These are phyloP conservation scores for Xerophyta viscosa DNA, from an alignment of 106 monocot species.

Conservation along the genomic window DNA sequence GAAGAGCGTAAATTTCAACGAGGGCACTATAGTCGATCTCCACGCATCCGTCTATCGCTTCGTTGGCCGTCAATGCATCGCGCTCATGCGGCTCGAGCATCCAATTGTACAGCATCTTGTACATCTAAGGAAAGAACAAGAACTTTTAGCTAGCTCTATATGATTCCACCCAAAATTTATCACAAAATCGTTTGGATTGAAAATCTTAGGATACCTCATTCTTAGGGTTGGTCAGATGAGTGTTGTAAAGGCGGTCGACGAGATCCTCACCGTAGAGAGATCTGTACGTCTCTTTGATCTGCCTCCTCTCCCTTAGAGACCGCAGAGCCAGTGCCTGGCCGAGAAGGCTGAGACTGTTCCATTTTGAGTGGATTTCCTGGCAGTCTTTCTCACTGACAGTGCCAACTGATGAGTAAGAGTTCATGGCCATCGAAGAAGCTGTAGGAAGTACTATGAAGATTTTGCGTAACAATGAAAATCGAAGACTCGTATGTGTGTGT, in stretches of 20 bases:
- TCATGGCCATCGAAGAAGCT: too few species aligned
- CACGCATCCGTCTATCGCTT: conserved; percentile 2
- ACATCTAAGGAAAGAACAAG: conserved; percentile 1
- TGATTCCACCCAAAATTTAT: too few species aligned
- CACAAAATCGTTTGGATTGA: too few species aligned
- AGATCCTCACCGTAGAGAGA: conserved; percentile 25
- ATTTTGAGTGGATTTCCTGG: conserved; percentile 21
- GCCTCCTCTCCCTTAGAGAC: conserved; percentile 11
- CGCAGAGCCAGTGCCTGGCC: conserved; percentile 6
- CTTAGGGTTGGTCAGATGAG: not conserved
- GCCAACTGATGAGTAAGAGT: too few species aligned
- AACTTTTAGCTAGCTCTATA: not conserved
- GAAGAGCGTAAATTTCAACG: conserved; percentile 28
- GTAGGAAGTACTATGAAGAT: too few species aligned
- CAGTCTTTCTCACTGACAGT: conserved; percentile 38
- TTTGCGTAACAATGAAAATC: too few species aligned
- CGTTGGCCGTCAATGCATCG: conserved; percentile 28
- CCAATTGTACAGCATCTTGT: conserved; percentile 20
- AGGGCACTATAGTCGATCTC: conserved; percentile 25
- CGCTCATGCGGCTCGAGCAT: conserved; percentile 31
- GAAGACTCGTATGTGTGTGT: too few species aligned
- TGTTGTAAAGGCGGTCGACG: conserved; percentile 14
- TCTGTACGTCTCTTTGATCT: conserved; percentile 24
- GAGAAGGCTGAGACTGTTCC: not conserved
- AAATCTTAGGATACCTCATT: conserved; percentile 13